Evolutionary conservation across 148 eudicot genomes (phyloP), one percentile per base, ranked within the genome.

Genomic region (Rhododendron williamsianum): DNA sequence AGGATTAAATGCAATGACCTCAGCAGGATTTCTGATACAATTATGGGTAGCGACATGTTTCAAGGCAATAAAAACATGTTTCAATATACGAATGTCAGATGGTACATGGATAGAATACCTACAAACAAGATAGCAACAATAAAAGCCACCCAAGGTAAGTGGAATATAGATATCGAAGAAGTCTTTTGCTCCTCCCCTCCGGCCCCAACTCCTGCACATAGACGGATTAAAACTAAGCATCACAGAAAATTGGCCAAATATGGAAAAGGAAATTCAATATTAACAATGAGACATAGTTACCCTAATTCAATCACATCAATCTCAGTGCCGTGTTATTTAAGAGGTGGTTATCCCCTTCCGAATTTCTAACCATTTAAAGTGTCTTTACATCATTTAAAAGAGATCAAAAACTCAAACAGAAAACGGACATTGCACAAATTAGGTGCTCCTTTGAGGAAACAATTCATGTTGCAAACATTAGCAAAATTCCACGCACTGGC

Each of bases 111-210:
- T 91, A 92, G 91, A 95, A 94, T 97, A 97, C 99, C 99, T 97
- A 97, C 99, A 97, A 97, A 97, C 99, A 97, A 81, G 91, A 97
- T 86, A 82, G 92, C 91, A 87, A 97, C 95, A 78, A 88, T 90
- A 90, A 91, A 84, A 52, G 90, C 99, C 84, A 97, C 91, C 98
- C 98, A 97, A 87, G 98, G 99, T 81, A 97, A 90, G 85, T 91
- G 94, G 78, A 90, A 86, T 73, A 95, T 60, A 72, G 99, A 93
- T 88, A 97, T 94, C 63, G 98, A 90, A 82, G 94, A 89, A 74
- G 94, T 88, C 85, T 89, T 86, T 85, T 97, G 98, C 87, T 97
- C 96, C 93, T 97, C 99, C 71, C 99, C 99, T 92, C 99, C 99
- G 88, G 98, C 99, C 83, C 99, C 99, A 88, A 97, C 95, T 87